Base-by-base conservation (phyloP, 768 basidiomycete species). In the Russula brevipes region DNA sequence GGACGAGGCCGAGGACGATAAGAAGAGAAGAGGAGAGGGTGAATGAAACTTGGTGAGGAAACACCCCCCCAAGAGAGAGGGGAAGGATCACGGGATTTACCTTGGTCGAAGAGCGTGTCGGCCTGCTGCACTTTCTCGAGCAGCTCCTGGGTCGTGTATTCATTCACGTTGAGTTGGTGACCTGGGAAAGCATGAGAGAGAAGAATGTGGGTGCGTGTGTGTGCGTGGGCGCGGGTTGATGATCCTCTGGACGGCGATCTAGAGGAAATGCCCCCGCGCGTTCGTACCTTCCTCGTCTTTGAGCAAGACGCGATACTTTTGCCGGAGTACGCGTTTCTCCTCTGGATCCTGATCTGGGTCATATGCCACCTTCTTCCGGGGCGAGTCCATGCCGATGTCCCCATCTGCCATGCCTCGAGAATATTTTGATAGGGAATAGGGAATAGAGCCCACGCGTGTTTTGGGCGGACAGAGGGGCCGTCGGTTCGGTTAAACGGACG, bases 301-400 rank as follows among this genome's bases (percentile, higher is more conserved):
- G 51, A 85, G 80, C 61, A 91, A 74, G 16, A 79, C 75, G 63
- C 93, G 85, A 70, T 93, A 94, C 66, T 83, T 78, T 71, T 85
- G 85, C 47, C 92, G 80, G 7, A 94, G 76, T 45, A 79, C 79
- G 66, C 92, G 85, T 73, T 88, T 87, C 71, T 89, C 87, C 65
- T 88, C 86, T 5, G 86, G 84, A 76, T 93, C 82, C 71, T 94
- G 91, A 72, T 94, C 89, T 10, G 91, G 91, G 70, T 94, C 89
- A 70, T 90, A 94, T 12, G 80, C 76, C 17, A 81, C 78, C 70
- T 66, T 69, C 53, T 61, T 60, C 6, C 63, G 60, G 24, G 59
- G 59, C 11, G 65, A 59, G 17, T 59, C 62, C 63, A 57, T 62
- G 59, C 17, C 47, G 17, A 38, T 36, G 17, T 68, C 65, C 19